These are phyloP conservation scores for Exophiala phaeomuriformis DNA, from an alignment of 2,329 filamentous ascomycete species.

Conservation along the genomic window DNA sequence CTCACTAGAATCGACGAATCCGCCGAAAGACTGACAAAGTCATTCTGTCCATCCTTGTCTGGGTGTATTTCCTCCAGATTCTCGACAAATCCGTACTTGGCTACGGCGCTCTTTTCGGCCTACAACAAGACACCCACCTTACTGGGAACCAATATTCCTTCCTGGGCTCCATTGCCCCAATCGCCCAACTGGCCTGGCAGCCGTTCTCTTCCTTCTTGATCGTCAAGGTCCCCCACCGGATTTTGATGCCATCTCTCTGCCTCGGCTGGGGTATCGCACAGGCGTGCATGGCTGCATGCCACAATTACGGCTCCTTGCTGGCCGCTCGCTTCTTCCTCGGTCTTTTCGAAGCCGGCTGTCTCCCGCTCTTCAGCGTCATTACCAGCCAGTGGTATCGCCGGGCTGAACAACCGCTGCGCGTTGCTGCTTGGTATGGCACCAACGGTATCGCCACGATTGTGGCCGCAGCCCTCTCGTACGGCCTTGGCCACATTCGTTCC, in stretches of 20 bases:
- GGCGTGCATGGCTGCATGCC: slow-evolving; percentile 42
- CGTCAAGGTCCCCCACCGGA: slow-evolving; percentile 53
- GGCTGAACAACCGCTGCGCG: slow-evolving; percentile 55
- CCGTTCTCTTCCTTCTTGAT: slow-evolving; percentile 55
- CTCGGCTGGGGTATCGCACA: slow-evolving; percentile 47
- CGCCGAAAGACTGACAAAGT: slow-evolving; percentile 54
- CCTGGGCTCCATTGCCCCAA: slow-evolving; percentile 51
- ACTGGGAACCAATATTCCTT: slow-evolving; percentile 51
- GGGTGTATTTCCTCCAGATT: slow-evolving; percentile 45
- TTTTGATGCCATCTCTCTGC: slow-evolving; percentile 48
- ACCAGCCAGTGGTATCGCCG: slow-evolving; percentile 43
- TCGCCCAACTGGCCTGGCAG: slow-evolving; percentile 56
- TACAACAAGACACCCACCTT: slow-evolving; percentile 45
- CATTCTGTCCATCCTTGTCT: slow-evolving; percentile 46
- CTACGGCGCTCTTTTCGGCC: slow-evolving; percentile 51
- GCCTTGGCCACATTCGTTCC: slow-evolving; percentile 48
- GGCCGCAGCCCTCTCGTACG: slow-evolving; percentile 51
- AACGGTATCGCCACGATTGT: slow-evolving; percentile 53
- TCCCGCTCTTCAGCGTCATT: slow-evolving; percentile 41
- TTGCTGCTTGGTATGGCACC: slow-evolving; percentile 60
- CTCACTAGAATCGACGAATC: slow-evolving; percentile 47
- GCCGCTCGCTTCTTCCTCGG: slow-evolving; percentile 48
- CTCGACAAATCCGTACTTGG: slow-evolving; percentile 55
- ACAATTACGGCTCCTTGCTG: slow-evolving; percentile 42
- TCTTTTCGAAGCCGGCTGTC: slow-evolving; percentile 47